Evolutionary conservation across 495 filamentous ascomycete species (phyloP).

Genomic region (Elasticomyces elasticus): DNA sequence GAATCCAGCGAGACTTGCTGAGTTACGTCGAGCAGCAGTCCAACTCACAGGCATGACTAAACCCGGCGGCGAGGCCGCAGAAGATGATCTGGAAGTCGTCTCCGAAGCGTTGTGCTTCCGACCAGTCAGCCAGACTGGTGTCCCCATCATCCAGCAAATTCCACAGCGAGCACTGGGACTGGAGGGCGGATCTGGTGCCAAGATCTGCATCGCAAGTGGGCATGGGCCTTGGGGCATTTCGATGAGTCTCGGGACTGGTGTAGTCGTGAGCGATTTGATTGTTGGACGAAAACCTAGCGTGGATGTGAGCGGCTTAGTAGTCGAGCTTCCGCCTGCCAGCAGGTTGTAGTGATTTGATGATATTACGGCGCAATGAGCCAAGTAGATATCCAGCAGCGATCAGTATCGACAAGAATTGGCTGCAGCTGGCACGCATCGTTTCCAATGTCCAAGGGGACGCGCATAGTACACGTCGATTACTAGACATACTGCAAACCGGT

Average conservation of each 20-base stretch:
- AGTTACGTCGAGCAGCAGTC: background rate
- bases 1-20: background rate
- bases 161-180: background rate
- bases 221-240: constrained; percentile 1
- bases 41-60: background rate
- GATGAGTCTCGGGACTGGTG: background rate
- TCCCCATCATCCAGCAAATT: constrained; percentile 1
- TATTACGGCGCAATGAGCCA: background rate
- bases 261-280: background rate
- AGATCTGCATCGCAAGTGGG: background rate
- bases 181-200: background rate
- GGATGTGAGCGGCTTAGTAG: background rate
- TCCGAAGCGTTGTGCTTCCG: background rate
- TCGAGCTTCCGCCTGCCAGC: background rate
- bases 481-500: no score
- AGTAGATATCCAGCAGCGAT: no score
- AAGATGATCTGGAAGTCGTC: background rate
- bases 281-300: background rate
- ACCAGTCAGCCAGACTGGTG: background rate
- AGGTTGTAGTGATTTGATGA: background rate
- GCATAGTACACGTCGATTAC: no score
- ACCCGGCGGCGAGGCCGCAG: background rate
- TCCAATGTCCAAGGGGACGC: no score
- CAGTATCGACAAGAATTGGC: no score
- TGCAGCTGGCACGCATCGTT: no score